These are phyloP conservation scores for Verticillium longisporum DNA, from an alignment of 2,329 filamentous ascomycete genomes.

Conservation along the genomic window DNA sequence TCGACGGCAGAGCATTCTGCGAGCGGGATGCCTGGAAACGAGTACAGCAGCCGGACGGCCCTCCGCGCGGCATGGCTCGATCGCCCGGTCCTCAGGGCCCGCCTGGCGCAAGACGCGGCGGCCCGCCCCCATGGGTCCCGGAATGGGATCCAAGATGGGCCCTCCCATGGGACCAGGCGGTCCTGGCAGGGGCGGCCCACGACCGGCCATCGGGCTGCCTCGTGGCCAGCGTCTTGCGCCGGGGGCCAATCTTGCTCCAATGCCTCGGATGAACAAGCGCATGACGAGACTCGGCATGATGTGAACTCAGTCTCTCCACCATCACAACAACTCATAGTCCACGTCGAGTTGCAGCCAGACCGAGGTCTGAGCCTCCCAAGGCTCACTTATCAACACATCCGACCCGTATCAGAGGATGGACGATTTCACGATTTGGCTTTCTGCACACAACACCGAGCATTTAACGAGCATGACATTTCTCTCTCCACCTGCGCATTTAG, in stretches of 20 bases:
- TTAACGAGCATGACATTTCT: conserved; percentile 9
- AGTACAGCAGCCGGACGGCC: conserved; percentile 24
- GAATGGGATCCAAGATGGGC: conserved; percentile 7
- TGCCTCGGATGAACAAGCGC: conserved; percentile 53
- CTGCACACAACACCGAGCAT: conserved; percentile 2
- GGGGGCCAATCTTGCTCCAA: conserved; percentile 16
- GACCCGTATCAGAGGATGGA: not conserved
- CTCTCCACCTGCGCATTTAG: not conserved
- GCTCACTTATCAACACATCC: not conserved
- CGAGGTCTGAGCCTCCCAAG: not conserved
- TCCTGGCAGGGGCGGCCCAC: conserved; percentile 7
- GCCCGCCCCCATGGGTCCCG: conserved; percentile 1
- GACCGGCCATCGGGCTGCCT: conserved; percentile 9
- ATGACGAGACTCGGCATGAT: conserved; percentile 56
- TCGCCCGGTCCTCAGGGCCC: conserved; percentile 9
- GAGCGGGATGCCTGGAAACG: conserved; percentile 73
- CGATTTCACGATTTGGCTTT: conserved; percentile 3
- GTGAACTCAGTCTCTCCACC: conserved; percentile 17
- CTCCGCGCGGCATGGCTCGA: conserved; percentile 9
- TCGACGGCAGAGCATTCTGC: conserved; percentile 73
- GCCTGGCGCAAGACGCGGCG: conserved; percentile 5
- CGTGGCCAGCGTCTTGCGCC: conserved; percentile 11
- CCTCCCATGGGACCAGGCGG: conserved; percentile 15
- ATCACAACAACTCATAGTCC: no score
- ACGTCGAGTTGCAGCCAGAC: no score